phyloP scores from a whole-genome alignment of 805 yeast species.

The Ogataea paraovalis region DNA sequence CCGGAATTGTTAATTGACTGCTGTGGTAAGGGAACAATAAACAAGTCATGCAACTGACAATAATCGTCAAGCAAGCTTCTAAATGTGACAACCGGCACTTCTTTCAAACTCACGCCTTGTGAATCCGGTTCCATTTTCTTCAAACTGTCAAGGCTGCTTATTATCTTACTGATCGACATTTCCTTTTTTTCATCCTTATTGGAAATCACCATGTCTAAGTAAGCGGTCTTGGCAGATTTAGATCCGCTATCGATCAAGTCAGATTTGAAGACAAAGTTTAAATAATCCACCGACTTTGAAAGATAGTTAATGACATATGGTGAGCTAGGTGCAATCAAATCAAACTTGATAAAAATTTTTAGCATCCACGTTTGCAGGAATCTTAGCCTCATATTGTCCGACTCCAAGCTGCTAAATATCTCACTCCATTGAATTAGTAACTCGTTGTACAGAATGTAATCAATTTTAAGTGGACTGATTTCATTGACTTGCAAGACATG shows the following conservation, averaged over 20 bases:
- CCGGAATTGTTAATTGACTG: slow-evolving; percentile 30
- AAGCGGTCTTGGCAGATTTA: neutral
- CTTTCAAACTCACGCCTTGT: neutral
- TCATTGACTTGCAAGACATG: slow-evolving; percentile 6
- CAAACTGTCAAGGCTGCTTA: neutral
- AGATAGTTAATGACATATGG: neutral
- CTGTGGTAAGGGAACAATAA: slow-evolving; percentile 35
- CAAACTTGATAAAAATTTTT: slow-evolving; percentile 1
- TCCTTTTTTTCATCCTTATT: neutral
- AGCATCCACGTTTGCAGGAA: slow-evolving; percentile 9
- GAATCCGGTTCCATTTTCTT: neutral
- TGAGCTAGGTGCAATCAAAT: neutral
- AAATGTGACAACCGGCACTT: slow-evolving; percentile 38
- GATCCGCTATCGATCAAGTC: neutral
- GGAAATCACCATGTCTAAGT: neutral
- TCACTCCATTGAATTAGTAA: slow-evolving; percentile 14
- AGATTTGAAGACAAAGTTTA: neutral
- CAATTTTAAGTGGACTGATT: slow-evolving; percentile 8
- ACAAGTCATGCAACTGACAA: slow-evolving; percentile 49
- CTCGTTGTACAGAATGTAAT: slow-evolving; percentile 19
- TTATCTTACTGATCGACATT: neutral
- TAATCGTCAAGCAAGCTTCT: slow-evolving; percentile 62
- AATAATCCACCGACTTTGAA: neutral
- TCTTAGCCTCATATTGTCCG: slow-evolving; percentile 1
- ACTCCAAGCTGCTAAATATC: slow-evolving; percentile 2